Evolutionary conservation across 106 monocot species (phyloP), one percentile per base, ranked within the genome.

Genomic region (Dactylorhiza incarnata): DNA sequence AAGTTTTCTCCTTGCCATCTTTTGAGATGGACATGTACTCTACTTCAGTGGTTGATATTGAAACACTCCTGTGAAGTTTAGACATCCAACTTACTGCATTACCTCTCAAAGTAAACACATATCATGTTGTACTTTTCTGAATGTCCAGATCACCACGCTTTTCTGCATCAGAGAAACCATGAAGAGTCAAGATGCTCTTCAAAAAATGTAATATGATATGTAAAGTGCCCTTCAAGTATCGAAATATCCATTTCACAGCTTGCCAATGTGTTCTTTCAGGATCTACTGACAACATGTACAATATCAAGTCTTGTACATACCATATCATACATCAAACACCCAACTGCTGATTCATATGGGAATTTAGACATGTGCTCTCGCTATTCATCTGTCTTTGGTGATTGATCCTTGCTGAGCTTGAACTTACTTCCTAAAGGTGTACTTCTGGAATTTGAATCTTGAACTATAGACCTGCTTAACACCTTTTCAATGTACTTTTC

Each of bases 91-190:
- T 61, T 5, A 73, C 26, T 9, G 15, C 20, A 16, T 9, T 73
- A 45, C 47, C 73, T 62, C 73, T 7, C 15, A 65, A 47, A 24
- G 71, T 10, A 23, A 74, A 62, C 9, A 65, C 62, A 73, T 80
- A 63, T 63, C n/a, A 48, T 12, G 25, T 62, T 1, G 56, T 24
- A 12, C 59, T 55, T 19, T 48, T 16, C 12, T 61, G 49, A 26
- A 23, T 73, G 29, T 80, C 43, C 47, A 80, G 58, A 72, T 80
- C 79, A 48, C 62, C 79, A 19, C 37, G 48, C 44, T 20, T 49
- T 50, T 80, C 12, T 20, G 45, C 53, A 80, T 79, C 73, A 73
- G 48, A 45, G 74, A 48, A 80, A 14, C 25, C 48, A 9, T 12
- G 22, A 14, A 63, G 22, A 16, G 13, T 61, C 5, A 11, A n/a